Conservation (phyloP, 768 basidiomycete genomes). For the Lactarius sanguifluus region DNA sequence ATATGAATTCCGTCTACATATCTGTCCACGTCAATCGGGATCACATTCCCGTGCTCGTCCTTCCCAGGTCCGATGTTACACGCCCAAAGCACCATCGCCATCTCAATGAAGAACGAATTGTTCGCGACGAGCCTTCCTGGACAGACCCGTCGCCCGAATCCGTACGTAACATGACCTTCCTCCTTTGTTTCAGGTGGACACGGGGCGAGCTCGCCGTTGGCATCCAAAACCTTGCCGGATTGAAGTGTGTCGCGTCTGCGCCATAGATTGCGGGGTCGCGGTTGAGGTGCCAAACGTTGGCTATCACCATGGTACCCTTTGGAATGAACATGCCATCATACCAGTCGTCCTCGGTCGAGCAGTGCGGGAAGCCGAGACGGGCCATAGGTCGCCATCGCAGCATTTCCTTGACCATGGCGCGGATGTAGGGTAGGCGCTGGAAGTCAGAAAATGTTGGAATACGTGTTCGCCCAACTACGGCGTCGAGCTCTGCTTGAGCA, state of each 20-base stretch:
- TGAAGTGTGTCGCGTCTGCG: slow-evolving; percentile 28
- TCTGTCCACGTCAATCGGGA: slow-evolving; percentile 14
- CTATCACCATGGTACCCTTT: slow-evolving; percentile 38
- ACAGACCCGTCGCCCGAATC: slow-evolving; percentile 32
- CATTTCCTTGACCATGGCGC: slow-evolving; percentile 25
- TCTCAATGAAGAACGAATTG: slow-evolving; percentile 35
- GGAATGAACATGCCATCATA: slow-evolving; percentile 37
- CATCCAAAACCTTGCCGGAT: slow-evolving; percentile 33
- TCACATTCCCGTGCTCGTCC: background rate
- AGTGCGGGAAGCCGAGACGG: slow-evolving; percentile 28
- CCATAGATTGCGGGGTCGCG: slow-evolving; percentile 33
- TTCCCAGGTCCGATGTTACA: slow-evolving; percentile 19
- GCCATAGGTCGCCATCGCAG: slow-evolving; percentile 18
- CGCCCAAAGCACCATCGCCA: slow-evolving; percentile 35
- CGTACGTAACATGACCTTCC: slow-evolving; percentile 20
- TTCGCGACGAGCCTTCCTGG: slow-evolving; percentile 26
- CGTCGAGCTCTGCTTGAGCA: slow-evolving; percentile 19
- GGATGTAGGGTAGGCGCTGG: slow-evolving; percentile 21
- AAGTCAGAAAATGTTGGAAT: slow-evolving; percentile 23
- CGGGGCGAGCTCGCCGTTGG: slow-evolving; percentile 24
- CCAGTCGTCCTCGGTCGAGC: slow-evolving; percentile 31
- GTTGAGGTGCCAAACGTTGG: slow-evolving; percentile 34
- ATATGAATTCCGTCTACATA: background rate
- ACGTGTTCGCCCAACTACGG: slow-evolving; percentile 19
- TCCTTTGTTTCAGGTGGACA: slow-evolving; percentile 29